Conservation (phyloP, 176 grass and related monocot genomes). For the Cocos nucifera region DNA sequence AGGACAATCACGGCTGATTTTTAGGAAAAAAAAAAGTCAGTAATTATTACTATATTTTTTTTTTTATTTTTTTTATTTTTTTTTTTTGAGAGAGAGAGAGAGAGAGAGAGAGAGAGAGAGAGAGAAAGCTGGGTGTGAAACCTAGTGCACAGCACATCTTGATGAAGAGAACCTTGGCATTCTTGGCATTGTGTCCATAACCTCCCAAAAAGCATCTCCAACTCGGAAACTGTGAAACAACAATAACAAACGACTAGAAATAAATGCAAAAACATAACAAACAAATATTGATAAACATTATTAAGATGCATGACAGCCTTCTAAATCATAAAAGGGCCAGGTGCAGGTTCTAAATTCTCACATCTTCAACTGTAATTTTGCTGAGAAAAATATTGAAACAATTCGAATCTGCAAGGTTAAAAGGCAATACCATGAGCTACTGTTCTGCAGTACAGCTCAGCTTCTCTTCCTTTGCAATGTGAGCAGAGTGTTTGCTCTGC, state of each 20-base stretch:
- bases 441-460: conserved; percentile 90
- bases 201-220: conserved; percentile 85
- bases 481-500: conserved; percentile 71
- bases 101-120: background rate
- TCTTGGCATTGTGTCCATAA: conserved; percentile 98
- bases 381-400: background rate
- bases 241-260: too few relatives aligned
- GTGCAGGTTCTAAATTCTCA: too few relatives aligned
- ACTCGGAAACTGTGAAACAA: conserved; percentile 50
- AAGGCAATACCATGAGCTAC: conserved; percentile 67
- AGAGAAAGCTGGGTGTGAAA: conserved; percentile 2
- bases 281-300: too few relatives aligned
- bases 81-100: background rate
- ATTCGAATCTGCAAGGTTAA: background rate
- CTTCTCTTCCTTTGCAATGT: conserved; percentile 98
- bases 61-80: too few relatives aligned
- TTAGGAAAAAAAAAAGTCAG: background rate
- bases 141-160: conserved; percentile 98
- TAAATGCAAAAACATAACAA: too few relatives aligned
- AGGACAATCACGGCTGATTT: conserved; percentile 80
- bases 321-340: too few relatives aligned
- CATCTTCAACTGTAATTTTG: too few relatives aligned
- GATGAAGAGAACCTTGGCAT: conserved; percentile 96
- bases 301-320: too few relatives aligned
- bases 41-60: background rate